phyloP scores from a whole-genome alignment of 768 basidiomycete genomes.

The Collybiopsis confluens region DNA sequence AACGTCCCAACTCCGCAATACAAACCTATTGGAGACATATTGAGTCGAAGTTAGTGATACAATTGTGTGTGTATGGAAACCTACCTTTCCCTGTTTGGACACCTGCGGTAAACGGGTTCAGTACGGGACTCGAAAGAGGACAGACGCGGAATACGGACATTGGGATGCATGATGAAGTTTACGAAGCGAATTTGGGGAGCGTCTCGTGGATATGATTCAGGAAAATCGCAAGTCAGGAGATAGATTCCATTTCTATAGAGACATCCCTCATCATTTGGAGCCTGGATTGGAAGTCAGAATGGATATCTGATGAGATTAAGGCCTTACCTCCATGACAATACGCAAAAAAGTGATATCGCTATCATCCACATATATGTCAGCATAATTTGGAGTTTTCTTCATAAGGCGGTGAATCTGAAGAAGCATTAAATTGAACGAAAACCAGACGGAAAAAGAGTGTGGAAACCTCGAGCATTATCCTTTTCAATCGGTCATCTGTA shows the following conservation, averaged over 20 bases:
- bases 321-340: slow-evolving; percentile 21
- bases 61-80: neutral
- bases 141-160: slow-evolving; percentile 14
- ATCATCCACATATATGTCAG: slow-evolving; percentile 23
- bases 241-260: slow-evolving; percentile 23
- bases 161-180: slow-evolving; percentile 26
- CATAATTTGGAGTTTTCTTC: slow-evolving; percentile 20
- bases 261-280: slow-evolving; percentile 21
- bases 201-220: slow-evolving; percentile 22
- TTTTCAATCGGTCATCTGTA: slow-evolving; percentile 18
- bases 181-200: slow-evolving; percentile 25
- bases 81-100: slow-evolving; percentile 27
- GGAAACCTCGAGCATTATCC: slow-evolving; percentile 24
- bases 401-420: slow-evolving; percentile 18
- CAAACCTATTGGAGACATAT: slow-evolving; percentile 15
- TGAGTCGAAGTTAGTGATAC: too few species aligned
- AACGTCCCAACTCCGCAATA: slow-evolving; percentile 23
- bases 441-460: neutral
- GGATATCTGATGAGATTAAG: neutral
- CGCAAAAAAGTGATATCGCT: slow-evolving; percentile 25
- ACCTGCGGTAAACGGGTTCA: slow-evolving; percentile 14
- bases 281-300: slow-evolving; percentile 11
- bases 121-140: neutral
- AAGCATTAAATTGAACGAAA: neutral
- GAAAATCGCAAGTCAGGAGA: slow-evolving; percentile 22